Base-by-base conservation (phyloP, 2,329 filamentous ascomycete genomes). In the Cercospora sp. region DNA sequence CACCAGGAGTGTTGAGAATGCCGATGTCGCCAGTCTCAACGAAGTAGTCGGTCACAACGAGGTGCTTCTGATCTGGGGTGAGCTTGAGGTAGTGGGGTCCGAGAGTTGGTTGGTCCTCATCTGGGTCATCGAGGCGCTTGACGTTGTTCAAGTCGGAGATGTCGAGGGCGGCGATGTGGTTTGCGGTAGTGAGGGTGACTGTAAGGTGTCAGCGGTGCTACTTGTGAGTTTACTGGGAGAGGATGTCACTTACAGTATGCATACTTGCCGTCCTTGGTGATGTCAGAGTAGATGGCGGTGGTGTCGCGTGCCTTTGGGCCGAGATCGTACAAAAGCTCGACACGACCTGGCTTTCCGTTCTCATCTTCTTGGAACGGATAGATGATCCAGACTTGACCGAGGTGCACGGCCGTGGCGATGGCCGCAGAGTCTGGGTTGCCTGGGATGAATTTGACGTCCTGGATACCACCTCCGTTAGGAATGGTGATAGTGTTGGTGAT, bases 1-100 rank as follows among this genome's bases (percentile, higher is more conserved):
- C 87, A 20, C 82, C 86, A 0, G 86, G 86, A 0, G 86, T 88
- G 74, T 89, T 88, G 73, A 89, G 82, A 2, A 42, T 42, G 16
- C 36, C 85, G 66, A 89, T 88, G 65, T 86, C 84, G 28, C 87
- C 87, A 9, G 83, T 86, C 78, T 89, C 87, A 2, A 90, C 86
- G 73, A 89, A 89, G 80, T 89, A 89, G 63, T 88, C 88, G n/a
- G 85, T 88, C 13, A 89, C 86, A 2, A 89, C 81, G 16, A 89
- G 77, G 75, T 89, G 86, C 81, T 88, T 88, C 81, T 89, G 86
- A 71, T 89, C 87, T 0, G 87, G 87, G 4, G 85, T 85, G 68
- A 89, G 81, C 80, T 89, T 89, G 79, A 89, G 80, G 72, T 89
- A 89, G 79, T 89, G 87, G 0, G 87, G 87, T 0, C 87, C 86